Percentiles rank a stretch among this genome's conserved stretches.
These are phyloP conservation scores for Trichoderma semiorbis DNA, from an alignment of 2,329 filamentous ascomycete genomes.

Conservation along the genomic window DNA sequence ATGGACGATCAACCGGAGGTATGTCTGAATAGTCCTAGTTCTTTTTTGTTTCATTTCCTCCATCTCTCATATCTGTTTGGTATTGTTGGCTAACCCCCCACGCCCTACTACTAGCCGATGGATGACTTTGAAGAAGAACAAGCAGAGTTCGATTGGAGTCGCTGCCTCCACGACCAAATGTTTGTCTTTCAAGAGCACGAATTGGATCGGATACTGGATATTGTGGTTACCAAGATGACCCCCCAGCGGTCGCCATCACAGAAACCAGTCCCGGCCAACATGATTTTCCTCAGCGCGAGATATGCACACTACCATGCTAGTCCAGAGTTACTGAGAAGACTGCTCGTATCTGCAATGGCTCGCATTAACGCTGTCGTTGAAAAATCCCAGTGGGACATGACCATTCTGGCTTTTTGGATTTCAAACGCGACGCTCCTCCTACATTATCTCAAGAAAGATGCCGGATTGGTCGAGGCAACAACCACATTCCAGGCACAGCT, in stretches of 20 bases:
- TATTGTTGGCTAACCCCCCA: neutral
- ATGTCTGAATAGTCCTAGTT: slow-evolving; percentile 27
- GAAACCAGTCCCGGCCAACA: slow-evolving; percentile 95
- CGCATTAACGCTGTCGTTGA: slow-evolving; percentile 98
- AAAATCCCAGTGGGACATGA: slow-evolving; percentile 98
- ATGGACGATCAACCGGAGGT: slow-evolving; percentile 95
- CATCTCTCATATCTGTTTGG: too few species aligned
- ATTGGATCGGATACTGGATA: slow-evolving; percentile 85
- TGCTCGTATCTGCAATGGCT: slow-evolving; percentile 84
- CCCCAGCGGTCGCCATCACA: slow-evolving; percentile 94
- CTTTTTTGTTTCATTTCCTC: neutral
- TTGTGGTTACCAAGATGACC: slow-evolving; percentile 97
- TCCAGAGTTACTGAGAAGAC: slow-evolving; percentile 72
- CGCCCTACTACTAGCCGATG: slow-evolving; percentile 44
- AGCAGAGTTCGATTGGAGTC: slow-evolving; percentile 93
- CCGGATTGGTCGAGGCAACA: slow-evolving; percentile 74
- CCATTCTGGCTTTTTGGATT: slow-evolving; percentile 97
- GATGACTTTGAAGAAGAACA: slow-evolving; percentile 85
- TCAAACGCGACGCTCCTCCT: slow-evolving; percentile 94
- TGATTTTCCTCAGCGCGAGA: slow-evolving; percentile 90
- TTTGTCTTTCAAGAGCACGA: slow-evolving; percentile 98
- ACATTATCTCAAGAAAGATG: slow-evolving; percentile 95
- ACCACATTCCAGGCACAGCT: slow-evolving; percentile 89
- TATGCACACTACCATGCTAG: slow-evolving; percentile 97
- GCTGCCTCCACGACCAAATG: slow-evolving; percentile 97